These are phyloP conservation scores for Ambrosia hybrid DNA, from an alignment of 140 eudicot genomes.

Conservation along the genomic window DNA sequence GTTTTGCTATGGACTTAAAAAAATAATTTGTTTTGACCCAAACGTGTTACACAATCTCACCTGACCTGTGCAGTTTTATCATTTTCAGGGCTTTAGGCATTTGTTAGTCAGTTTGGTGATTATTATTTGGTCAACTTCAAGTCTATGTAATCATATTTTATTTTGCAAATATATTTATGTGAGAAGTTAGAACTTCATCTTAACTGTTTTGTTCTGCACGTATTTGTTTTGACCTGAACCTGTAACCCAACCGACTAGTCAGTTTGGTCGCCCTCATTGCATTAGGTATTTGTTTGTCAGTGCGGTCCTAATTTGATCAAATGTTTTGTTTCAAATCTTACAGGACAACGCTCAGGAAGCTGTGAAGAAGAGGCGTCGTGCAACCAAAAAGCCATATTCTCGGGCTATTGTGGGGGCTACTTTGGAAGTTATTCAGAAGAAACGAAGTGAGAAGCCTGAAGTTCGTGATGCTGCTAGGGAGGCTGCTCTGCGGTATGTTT, in stretches of 20 bases:
- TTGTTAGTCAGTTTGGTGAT: too few species aligned
- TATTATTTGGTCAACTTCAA: too few species aligned
- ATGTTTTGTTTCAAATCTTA: background rate
- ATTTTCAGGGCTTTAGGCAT: too few species aligned
- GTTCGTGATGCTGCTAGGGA: constrained; percentile 89
- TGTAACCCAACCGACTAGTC: too few species aligned
- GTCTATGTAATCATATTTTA: too few species aligned
- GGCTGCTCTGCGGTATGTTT: constrained; percentile 58
- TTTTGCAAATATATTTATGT: too few species aligned
- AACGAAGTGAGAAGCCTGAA: constrained; percentile 71
- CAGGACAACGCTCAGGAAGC: constrained; percentile 75
- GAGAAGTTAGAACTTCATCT: too few species aligned
- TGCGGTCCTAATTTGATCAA: background rate
- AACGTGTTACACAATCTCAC: too few species aligned
- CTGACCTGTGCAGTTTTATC: too few species aligned
- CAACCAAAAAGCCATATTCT: constrained; percentile 79
- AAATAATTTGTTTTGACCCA: background rate
- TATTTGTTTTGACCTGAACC: too few species aligned
- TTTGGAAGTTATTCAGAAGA: constrained; percentile 81
- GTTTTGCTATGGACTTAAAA: background rate
- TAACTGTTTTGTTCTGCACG: too few species aligned
- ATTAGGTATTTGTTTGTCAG: background rate
- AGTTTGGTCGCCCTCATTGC: background rate
- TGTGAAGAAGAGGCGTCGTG: constrained; percentile 73
- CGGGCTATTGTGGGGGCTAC: constrained; percentile 83